Percentiles rank a stretch among this genome's conserved stretches.
phyloP scores from a whole-genome alignment of 2,329 filamentous ascomycete species.

The Blastomyces percursus region DNA sequence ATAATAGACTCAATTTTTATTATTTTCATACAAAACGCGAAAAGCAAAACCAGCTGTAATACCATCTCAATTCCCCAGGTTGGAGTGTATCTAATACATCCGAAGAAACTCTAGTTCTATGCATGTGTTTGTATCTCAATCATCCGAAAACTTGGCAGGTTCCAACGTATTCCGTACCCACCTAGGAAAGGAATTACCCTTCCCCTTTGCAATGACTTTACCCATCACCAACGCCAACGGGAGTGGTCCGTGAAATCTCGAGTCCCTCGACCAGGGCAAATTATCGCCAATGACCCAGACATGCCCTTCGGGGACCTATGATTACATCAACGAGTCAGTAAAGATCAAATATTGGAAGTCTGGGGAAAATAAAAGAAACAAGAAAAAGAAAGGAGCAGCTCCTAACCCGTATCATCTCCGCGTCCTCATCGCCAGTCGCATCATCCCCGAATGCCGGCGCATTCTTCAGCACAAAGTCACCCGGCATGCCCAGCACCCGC shows the following conservation, averaged over 20 bases:
- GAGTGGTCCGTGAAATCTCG: conserved; percentile 68
- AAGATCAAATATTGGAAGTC: background rate
- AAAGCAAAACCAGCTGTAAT: background rate
- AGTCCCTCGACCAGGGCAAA: conserved; percentile 71
- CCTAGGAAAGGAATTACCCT: conserved; percentile 26
- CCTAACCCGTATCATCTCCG: conserved; percentile 42
- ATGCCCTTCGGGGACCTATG: conserved; percentile 76
- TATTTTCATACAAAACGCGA: background rate
- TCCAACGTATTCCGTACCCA: conserved; percentile 30
- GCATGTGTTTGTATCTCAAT: conserved; percentile 8
- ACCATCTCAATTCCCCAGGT: background rate
- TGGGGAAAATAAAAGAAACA: background rate
- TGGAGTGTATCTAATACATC: background rate
- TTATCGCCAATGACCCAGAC: conserved; percentile 91
- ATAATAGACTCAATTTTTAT: conserved; percentile 9
- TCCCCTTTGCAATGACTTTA: conserved; percentile 55
- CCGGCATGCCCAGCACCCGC: conserved; percentile 63
- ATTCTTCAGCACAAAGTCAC: conserved; percentile 42
- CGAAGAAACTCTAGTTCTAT: background rate
- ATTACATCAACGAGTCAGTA: conserved; percentile 7
- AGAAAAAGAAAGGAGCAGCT: background rate
- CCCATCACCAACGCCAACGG: conserved; percentile 75
- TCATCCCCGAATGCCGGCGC: conserved; percentile 25
- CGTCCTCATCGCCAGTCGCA: conserved; percentile 16
- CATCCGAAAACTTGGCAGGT: conserved; percentile 20